Base-by-base conservation (phyloP, 371 early-diverging fungal genomes). In the Circinella umbellata region DNA sequence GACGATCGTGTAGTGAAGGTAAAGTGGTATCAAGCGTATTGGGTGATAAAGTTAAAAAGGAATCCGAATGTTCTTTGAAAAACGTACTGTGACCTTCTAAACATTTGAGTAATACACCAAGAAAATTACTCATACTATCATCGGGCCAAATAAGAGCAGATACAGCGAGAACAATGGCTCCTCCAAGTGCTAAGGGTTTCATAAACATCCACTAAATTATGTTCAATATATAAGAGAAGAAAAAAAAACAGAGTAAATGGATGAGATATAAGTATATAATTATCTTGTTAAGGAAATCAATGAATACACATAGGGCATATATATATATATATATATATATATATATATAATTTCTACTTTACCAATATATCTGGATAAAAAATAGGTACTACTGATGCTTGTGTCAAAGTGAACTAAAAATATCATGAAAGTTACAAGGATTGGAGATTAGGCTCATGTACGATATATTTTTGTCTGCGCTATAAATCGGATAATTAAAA, bases 141-240 rank as follows among this genome's bases (percentile, higher is more conserved):
- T 80, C 83, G 14, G 83, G 83, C 83, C 83, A 83, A 20, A 83
- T 64, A 4, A 80, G n/a, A 11, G 72, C 72, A 39, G 80, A 75
- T 9, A 83, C 77, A 10, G 75, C 79, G 4, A 83, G 39, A 17
- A 75, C 70, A 37, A 80, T 65, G 4, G 68, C 83, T 18, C 76
- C 83, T 34, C 80, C 78, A 11, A 76, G 34, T 4, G 74, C 75
- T 36, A 80, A 68, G 0, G 83, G 83, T 47, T 51, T 71, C 34
- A 83, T 57, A 67, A 79, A 79, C 10, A 48, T 3, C 83, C 83
- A 83, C 83, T 82, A 61, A n/a, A n/a, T n/a, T n/a, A n/a, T n/a
- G n/a, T n/a, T n/a, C n/a, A n/a, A n/a, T n/a, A n/a, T n/a, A n/a
- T n/a, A n/a, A n/a, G n/a, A n/a, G n/a, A n/a, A n/a, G n/a, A n/a